Evolutionary conservation across 495 filamentous ascomycete genomes (phyloP).

Genomic region (Opeltia flavorubescens): DNA sequence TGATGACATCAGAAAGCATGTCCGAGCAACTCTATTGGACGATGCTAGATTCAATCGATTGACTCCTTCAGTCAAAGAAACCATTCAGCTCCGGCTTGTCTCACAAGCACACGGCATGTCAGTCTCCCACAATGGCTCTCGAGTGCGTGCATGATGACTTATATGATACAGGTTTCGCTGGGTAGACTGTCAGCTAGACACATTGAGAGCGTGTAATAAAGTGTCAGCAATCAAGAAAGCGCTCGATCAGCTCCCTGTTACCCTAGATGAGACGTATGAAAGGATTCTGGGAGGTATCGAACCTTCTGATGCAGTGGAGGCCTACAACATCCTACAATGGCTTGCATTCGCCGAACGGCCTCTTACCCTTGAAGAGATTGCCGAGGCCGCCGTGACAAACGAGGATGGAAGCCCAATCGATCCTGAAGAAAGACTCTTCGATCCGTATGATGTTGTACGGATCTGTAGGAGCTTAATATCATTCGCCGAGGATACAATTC

Average conservation of each 20-base stretch:
- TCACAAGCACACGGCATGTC: conserved; percentile 21
- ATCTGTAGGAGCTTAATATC: conserved; percentile 23
- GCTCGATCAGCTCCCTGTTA: conserved; percentile 20
- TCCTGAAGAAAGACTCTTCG: conserved; percentile 14
- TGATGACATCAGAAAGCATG: conserved; percentile 19
- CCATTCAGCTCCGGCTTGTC: conserved; percentile 15
- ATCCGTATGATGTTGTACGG: conserved; percentile 15
- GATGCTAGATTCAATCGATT: conserved; percentile 17
- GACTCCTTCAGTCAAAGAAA: conserved; percentile 13
- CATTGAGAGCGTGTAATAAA: conserved; percentile 16
- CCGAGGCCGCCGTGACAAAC: conserved; percentile 19
- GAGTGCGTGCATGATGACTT: background rate
- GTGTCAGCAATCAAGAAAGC: conserved; percentile 18
- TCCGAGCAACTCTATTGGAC: conserved; percentile 17
- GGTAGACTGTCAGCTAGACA: conserved; percentile 25
- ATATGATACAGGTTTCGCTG: conserved; percentile 23
- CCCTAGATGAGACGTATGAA: conserved; percentile 25
- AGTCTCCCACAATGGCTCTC: conserved; percentile 2
- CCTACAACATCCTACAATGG: conserved; percentile 19
- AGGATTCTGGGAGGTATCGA: conserved; percentile 21
- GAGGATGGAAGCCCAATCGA: conserved; percentile 14
- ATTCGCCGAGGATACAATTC: background rate
- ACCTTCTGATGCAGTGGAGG: conserved; percentile 14
- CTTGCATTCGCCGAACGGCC: conserved; percentile 21
- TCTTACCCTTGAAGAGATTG: conserved; percentile 19